Base-by-base conservation (phyloP, 2,329 filamentous ascomycete species). In the Aspergillus japonicus region DNA sequence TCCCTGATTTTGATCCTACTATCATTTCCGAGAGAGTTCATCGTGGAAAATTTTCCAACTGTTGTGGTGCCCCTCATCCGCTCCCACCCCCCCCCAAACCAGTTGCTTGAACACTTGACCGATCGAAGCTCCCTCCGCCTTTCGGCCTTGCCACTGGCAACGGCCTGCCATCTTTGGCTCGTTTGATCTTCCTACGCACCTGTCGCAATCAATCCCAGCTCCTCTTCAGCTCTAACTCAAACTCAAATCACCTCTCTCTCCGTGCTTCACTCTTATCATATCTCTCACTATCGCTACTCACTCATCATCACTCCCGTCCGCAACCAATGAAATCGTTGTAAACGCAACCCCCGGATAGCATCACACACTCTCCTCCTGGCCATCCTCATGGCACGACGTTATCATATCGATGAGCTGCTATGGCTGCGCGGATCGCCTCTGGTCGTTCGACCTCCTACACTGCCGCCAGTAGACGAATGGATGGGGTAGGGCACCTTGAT, bases 381-480 rank as follows among this genome's bases (percentile, higher is more conserved):
- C 65, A 68, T 67, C 67, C 64, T 64, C 62, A 78, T 78, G 77
- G 75, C 77, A 68, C 74, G 75, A 70, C 85, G 86, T 81, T 97
- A 97, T 77, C 85, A 89, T 63, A 82, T 85, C 76, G 90, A 93
- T 65, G 84, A 90, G 77, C 82, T 98, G 68, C 81, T 92, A 69
- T 83, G 84, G 74, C 81, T 98, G 70, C 86, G 89, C 77, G 83
- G 89, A 61, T 97, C 94, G 65, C 92, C 92, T 66, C 82, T 96
- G 75, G 92, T 92, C 71, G 81, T 84, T 68, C 96, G 91, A 77
- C 94, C 94, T 50, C 81, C 88, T 64, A 85, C 83, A 64, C 83
- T 97, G 50, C 93, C 92, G 65, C 89, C 92, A 26, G 85, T 89
- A 64, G 92, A 96, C 79, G 91, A 96, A 81, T 98, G 93, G 93